Percentiles rank a stretch among this genome's conserved stretches.
These are phyloP conservation scores for Echinosphaeria canescens DNA, from an alignment of 2,329 filamentous ascomycete species.

Conservation along the genomic window DNA sequence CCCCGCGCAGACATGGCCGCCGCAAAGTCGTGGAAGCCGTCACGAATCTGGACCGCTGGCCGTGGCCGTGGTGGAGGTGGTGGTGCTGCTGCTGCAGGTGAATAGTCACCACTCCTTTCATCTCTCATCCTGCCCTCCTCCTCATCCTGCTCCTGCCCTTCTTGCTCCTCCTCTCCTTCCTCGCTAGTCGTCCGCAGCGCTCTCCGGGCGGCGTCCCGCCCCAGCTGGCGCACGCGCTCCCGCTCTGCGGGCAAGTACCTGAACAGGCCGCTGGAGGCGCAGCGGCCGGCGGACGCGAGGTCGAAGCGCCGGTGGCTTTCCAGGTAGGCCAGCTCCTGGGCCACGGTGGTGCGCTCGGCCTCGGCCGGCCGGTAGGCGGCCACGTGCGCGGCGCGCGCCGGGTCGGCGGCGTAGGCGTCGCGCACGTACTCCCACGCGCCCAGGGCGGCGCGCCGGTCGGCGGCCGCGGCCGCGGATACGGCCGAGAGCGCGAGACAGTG, in stretches of 20 bases:
- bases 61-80: background rate
- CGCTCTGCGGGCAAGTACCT: too few relatives aligned
- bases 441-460: too few relatives aligned
- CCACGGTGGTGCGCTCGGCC: background rate
- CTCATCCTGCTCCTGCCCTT: too few relatives aligned
- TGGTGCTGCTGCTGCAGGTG: background rate
- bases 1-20: background rate
- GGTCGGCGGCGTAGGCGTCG: constrained; percentile 7
- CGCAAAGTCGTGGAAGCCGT: background rate
- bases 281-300: background rate
- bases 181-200: too few relatives aligned
- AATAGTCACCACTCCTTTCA: background rate
- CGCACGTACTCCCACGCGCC: constrained; percentile 1
- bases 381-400: constrained; percentile 9
- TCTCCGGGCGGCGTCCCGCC: too few relatives aligned
- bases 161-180: too few relatives aligned
- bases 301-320: background rate
- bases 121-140: too few relatives aligned
- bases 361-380: background rate
- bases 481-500: constrained; percentile 20
- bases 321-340: background rate
- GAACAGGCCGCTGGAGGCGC: background rate
- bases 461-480: constrained; percentile 13
- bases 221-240: too few relatives aligned
- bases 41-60: constrained; percentile 1